Conservation (phyloP, 768 basidiomycete genomes). For the Suillus lakei region DNA sequence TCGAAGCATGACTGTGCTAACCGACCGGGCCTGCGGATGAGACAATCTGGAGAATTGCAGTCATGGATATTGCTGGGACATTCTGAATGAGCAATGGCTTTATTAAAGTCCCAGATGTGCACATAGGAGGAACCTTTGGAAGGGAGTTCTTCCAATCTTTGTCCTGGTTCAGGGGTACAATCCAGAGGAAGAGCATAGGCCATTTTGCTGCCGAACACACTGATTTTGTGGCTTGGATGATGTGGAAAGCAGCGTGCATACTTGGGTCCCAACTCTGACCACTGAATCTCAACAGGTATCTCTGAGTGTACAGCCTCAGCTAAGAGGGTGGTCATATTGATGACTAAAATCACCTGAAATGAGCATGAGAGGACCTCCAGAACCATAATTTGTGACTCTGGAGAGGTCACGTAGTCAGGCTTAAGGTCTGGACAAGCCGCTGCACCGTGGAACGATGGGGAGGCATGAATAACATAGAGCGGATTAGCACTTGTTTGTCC, state of each 20-base stretch:
- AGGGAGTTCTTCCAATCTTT: background rate
- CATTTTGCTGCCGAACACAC: conserved; percentile 2
- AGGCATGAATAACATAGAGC: background rate
- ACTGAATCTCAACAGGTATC: background rate
- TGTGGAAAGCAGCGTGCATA: conserved; percentile 2
- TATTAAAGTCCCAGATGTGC: background rate
- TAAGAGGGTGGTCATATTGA: background rate
- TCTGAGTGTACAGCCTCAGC: background rate
- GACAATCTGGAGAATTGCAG: background rate
- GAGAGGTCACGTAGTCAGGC: background rate
- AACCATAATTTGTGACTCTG: background rate
- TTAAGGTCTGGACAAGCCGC: background rate
- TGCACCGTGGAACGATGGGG: background rate
- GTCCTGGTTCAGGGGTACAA: background rate
- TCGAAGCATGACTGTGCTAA: background rate
- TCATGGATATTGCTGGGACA: background rate
- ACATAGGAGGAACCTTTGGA: background rate
- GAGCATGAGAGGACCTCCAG: background rate
- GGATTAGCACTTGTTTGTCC: background rate
- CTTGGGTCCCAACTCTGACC: conserved; percentile 2
- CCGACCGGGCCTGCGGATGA: background rate
- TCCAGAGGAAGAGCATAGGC: background rate
- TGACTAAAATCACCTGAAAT: background rate
- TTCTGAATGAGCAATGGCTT: background rate
- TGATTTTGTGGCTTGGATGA: conserved; percentile 3